Base-by-base conservation (phyloP, 2,329 filamentous ascomycete species). In the Hypoxylon sp. region DNA sequence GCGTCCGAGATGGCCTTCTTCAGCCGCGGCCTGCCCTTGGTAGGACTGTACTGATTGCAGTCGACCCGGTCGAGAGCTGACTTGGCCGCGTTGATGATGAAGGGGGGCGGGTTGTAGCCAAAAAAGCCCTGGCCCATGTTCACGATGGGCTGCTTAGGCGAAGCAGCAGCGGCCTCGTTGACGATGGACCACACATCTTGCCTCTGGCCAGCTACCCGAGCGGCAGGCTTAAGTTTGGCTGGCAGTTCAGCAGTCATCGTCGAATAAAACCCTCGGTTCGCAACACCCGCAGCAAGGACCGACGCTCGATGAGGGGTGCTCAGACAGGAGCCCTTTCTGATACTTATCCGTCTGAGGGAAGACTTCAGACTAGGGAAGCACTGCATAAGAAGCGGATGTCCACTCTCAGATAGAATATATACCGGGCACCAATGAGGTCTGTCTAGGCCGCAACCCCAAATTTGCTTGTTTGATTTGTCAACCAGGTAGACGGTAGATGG, bases 41-140 rank as follows among this genome's bases (percentile, higher is more conserved):
- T 97, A 2, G 93, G 95, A 18, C 92, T 94, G 82, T 99, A 99
- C 81, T 99, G 95, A 76, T 99, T 99, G 83, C 94, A 97, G 66
- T 98, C 95, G 18, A 99, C 94, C 48, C 87, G 84, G 71, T 97
- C 89, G 48, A 99, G 83, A 33, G 94, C 93, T 33, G 88, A 81
- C 77, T 97, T 98, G 48, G 95, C 95, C 37, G 95, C 95, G 68
- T 97, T 85, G 64, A 97, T 81, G 64, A 97, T 92, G 75, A 97
- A 98, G 29, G 88, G 77, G 6, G 94, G 94, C 54, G 94, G 94
- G 72, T 98, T 98, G 76, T 98, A 98, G 56, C 94, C 94, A 67
- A 92, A 93, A 81, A 92, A 92, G 51, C 84, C 84, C 71, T 87
- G 84, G 23, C 84, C 85, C 79, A 87, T 80, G 64, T 88, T 88